A percentile compares a stretch with the other conserved stretches of the same genome.
These are phyloP conservation scores for Diospyros lotus DNA, from an alignment of 148 eudicot genomes.

Conservation along the genomic window DNA sequence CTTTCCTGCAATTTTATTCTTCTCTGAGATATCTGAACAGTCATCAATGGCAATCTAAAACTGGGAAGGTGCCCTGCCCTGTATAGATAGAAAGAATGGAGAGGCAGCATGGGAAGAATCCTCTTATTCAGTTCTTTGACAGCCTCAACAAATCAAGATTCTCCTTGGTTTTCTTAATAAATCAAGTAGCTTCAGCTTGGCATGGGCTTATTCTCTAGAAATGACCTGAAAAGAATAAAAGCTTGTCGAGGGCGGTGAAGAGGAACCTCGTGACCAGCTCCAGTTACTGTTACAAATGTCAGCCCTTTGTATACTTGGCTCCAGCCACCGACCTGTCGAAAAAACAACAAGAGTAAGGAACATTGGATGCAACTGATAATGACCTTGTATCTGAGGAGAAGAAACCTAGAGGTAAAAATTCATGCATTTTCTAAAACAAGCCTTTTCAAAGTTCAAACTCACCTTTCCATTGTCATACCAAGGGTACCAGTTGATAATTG, in stretches of 20 bases:
- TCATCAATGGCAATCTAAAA: background rate
- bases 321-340: slow-evolving; percentile 87
- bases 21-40: background rate
- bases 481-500: slow-evolving; percentile 66
- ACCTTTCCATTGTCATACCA: slow-evolving; percentile 91
- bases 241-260: slow-evolving; percentile 90
- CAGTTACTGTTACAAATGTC: slow-evolving; percentile 74
- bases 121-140: background rate
- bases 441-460: slow-evolving; percentile 13
- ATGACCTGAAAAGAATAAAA: slow-evolving; percentile 70
- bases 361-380: too few relatives aligned
- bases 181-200: slow-evolving; percentile 24
- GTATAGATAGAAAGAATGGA: background rate
- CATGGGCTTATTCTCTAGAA: slow-evolving; percentile 64
- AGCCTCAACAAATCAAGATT: background rate
- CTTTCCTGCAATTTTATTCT: background rate
- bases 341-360: background rate
- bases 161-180: background rate
- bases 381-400: too few relatives aligned
- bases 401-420: background rate
- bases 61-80: background rate
- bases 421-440: background rate
- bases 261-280: slow-evolving; percentile 98
- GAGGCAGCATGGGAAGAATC: background rate
- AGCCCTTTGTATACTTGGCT: slow-evolving; percentile 84